Base-by-base conservation (phyloP, 2,329 filamentous ascomycete genomes). In the Cercospora sp. region DNA sequence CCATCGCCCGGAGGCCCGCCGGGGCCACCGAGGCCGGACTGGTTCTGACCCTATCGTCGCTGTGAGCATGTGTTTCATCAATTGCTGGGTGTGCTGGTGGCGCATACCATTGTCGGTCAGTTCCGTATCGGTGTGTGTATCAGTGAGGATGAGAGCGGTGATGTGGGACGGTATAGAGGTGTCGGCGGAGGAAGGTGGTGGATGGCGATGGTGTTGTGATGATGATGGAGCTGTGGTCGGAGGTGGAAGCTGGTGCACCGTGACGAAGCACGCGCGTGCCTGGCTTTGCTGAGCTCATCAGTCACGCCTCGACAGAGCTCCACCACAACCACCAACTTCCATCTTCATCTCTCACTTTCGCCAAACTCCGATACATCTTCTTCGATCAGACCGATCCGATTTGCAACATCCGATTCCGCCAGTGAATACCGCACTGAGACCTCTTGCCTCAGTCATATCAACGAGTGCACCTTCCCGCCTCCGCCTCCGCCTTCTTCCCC, bases 21-120 rank as follows among this genome's bases (percentile, higher is more conserved):
- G 55, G 75, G 70, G 30, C 75, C 86, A 76, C 92, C 93, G 84
- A 96, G 91, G 78, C 92, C 92, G 80, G 94, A 97, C 81, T 96
- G 91, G 75, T 90, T 90, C 83, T 92, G 90, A 86, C 91, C 91
- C 91, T 93, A 73, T 71, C 69, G 66, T 66, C 36, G 61, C 58
- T 63, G 68, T 71, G 61, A 72, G 67, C 39, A 18, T 9, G 63
- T 23, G 23, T 51, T 65, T 36, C 39, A 31, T 65, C 48, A 39
- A 13, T 48, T 18, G 62, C 18, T 18, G 60, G 16, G 28, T 45
- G 66, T 64, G 69, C 55, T 26, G 53, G 33, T 57, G 48, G 39
- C 39, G 58, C 69, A 48, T 69, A 72, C 70, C 70, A 72, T 72
- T 51, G 58, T 60, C 51, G 39, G 20, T 60, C 63, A 58, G n/a